Base-by-base conservation (phyloP, 306 rosid species). In the Vigna trinervia region DNA sequence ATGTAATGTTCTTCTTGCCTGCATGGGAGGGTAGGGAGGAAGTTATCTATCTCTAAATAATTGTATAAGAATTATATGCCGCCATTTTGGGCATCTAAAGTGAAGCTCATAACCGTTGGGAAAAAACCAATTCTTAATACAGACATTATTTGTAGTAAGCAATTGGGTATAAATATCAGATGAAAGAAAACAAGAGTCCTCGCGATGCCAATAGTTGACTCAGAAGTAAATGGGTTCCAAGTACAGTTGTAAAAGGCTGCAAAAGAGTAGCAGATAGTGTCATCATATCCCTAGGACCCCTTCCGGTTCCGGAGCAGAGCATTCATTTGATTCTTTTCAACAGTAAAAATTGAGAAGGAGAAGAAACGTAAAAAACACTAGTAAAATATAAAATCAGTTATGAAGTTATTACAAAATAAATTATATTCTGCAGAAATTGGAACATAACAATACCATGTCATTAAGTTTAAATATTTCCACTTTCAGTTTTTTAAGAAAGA, bases 1-100 rank as follows among this genome's bases (percentile, higher is more conserved):
- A 64, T 77, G 56, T 52, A 80, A 6, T 48, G 76, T 74, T 74
- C 89, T 91, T 74, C 90, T 89, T 79, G 85, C 92, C 96, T 91
- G 78, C 69, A 69, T 17, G 47, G 52, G 19, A n/a, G 59, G 22
- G 57, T 69, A 20, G 70, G 30, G 75, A 22, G 30, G 68, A 22
- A 66, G 70, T 77, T 43, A 19, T 34, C 28, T 47, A 48, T 38
- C 22, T 60, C 26, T 61, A 26, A 22, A 68, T 15, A 12, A 39
- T 38, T 52, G 4, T 60, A 26, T 22, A 65, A 57, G 36, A 15
- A 74, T 34, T 46, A 46, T 14, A 23, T 6, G 13, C 51, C 52
- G 14, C 52, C 36, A 30, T 53, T 64, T 26, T 59, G 43, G 53
- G 52, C 26, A 45, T 53, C 48, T 46, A 52, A 28, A 43, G 64